phyloP scores from a whole-genome alignment of 208 protist genomes.

The Naegleria fowleri region DNA sequence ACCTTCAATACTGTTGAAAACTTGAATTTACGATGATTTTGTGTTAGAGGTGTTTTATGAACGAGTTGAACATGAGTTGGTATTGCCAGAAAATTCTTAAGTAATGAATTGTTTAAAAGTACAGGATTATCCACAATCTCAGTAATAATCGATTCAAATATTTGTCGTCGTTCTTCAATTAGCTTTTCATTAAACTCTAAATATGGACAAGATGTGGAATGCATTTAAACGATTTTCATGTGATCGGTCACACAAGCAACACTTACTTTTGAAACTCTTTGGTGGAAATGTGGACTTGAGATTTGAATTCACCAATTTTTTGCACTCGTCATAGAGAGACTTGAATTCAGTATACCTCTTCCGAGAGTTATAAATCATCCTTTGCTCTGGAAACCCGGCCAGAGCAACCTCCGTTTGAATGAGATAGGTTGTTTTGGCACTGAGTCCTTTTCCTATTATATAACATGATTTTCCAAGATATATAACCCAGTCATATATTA shows the following conservation, averaged over 20 bases:
- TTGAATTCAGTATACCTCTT: background rate
- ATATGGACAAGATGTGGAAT: background rate
- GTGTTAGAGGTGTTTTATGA: background rate
- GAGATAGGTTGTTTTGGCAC: background rate
- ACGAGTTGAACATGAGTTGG: background rate
- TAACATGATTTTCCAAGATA: too few relatives aligned
- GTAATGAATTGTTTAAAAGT: background rate
- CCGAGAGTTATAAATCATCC: background rate
- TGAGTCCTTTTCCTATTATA: background rate
- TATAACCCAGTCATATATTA: too few relatives aligned
- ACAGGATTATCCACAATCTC: background rate
- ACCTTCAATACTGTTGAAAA: background rate
- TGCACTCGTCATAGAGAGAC: background rate
- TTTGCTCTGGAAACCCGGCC: background rate
- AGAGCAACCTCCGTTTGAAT: background rate
- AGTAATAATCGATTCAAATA: background rate
- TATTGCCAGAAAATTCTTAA: background rate
- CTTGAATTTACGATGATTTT: background rate
- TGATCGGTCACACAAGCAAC: background rate
- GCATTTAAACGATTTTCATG: background rate
- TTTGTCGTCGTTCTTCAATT: background rate
- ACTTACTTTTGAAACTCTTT: background rate
- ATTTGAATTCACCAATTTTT: background rate
- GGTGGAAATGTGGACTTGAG: background rate
- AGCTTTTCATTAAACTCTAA: background rate